These are phyloP conservation scores for Parasitella parasitica DNA, from an alignment of 371 early-diverging fungal species.

Conservation along the genomic window DNA sequence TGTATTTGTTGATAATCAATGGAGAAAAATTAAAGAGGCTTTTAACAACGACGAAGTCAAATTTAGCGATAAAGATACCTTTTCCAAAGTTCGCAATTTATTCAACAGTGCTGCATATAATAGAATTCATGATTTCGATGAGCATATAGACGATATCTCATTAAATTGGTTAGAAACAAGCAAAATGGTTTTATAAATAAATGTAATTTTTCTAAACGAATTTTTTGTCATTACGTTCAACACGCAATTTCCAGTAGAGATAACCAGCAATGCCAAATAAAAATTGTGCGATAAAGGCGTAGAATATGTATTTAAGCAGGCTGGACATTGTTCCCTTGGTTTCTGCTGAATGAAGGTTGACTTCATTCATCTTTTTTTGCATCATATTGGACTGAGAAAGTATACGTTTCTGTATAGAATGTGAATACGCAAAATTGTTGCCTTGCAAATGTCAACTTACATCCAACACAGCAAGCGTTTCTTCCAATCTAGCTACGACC, in stretches of 20 bases:
- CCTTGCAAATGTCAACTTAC: conserved; percentile 24
- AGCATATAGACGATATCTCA: conserved; percentile 69
- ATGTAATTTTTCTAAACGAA: conserved; percentile 21
- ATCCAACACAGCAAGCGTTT: conserved; percentile 25
- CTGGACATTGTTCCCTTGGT: conserved; percentile 43
- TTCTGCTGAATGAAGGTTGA: conserved; percentile 38
- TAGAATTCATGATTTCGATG: conserved; percentile 69
- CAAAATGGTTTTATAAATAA: conserved; percentile 6
- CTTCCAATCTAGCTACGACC: conserved; percentile 26
- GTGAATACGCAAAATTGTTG: background rate
- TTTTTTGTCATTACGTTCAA: conserved; percentile 48
- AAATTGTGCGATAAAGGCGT: conserved; percentile 38
- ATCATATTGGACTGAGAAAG: conserved; percentile 25
- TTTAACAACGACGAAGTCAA: conserved; percentile 19
- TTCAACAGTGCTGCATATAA: conserved; percentile 42
- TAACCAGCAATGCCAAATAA: conserved; percentile 38
- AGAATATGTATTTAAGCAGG: conserved; percentile 38
- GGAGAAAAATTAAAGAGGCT: conserved; percentile 45
- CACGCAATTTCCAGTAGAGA: conserved; percentile 46
- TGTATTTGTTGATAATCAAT: conserved; percentile 44
- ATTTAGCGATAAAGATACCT: conserved; percentile 37
- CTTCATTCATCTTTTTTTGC: conserved; percentile 32
- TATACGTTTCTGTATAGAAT: conserved; percentile 24
- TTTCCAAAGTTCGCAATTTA: conserved; percentile 34
- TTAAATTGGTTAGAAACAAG: conserved; percentile 63